phyloP scores from a whole-genome alignment of 257 asterid species.

The Mitragyna speciosa region DNA sequence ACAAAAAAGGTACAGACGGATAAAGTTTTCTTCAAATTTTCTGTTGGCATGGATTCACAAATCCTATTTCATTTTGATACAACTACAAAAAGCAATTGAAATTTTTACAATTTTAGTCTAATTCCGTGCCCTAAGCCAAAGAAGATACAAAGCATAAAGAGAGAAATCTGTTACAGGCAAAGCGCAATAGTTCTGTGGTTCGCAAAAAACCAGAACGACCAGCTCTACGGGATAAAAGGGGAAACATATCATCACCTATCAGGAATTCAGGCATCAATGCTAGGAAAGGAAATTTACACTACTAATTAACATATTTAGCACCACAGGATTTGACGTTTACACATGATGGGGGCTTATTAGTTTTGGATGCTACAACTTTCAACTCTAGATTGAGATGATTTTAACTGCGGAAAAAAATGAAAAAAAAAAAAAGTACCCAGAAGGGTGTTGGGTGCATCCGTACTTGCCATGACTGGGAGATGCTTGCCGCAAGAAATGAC shows the following conservation, averaged over 20 bases:
- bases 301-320: neutral
- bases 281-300: neutral
- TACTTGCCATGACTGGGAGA: neutral
- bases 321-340: neutral
- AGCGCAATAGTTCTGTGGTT: slow-evolving; percentile 2
- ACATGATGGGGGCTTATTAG: neutral
- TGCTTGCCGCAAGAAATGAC: neutral
- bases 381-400: neutral
- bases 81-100: neutral
- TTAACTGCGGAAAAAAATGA: too few species aligned
- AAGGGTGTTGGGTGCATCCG: neutral
- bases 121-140: neutral
- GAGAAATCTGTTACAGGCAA: neutral
- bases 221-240: neutral
- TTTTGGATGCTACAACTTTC: neutral
- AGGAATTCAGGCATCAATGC: neutral
- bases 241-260: neutral
- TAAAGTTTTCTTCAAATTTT: neutral
- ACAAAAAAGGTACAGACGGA: neutral
- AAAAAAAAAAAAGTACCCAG: neutral
- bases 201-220: neutral
- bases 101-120: too few species aligned
- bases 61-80: neutral
- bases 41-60: neutral
- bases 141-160: neutral